Evolutionary conservation across 768 basidiomycete genomes (phyloP).

Genomic region (Steccherinum ochraceum): DNA sequence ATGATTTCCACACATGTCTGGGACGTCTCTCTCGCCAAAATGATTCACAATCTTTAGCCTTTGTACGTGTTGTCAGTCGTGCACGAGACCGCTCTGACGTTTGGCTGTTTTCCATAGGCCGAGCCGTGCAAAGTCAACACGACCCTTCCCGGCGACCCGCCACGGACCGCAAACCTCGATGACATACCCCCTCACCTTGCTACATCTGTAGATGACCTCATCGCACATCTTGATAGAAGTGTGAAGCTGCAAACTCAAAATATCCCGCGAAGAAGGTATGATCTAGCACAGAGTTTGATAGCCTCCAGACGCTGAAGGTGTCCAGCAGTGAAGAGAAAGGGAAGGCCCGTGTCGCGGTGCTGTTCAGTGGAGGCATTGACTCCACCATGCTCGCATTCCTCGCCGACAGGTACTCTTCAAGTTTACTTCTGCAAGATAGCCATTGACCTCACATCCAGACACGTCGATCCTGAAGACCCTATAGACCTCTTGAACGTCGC

Average conservation of each 20-base stretch:
- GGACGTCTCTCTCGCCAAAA: not conserved
- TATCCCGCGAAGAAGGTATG: slow-evolving; percentile 48
- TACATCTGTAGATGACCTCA: slow-evolving; percentile 42
- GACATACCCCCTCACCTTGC: slow-evolving; percentile 37
- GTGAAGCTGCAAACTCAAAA: slow-evolving; percentile 62
- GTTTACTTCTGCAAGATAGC: not conserved
- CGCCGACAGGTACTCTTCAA: slow-evolving; percentile 56
- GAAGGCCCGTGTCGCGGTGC: slow-evolving; percentile 63
- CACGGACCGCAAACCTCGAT: slow-evolving; percentile 30
- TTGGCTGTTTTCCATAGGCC: slow-evolving; percentile 30
- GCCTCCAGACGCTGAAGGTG: too few relatives aligned
- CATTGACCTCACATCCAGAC: slow-evolving; percentile 35
- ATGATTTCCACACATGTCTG: not conserved
- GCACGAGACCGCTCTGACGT: not conserved
- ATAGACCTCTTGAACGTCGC: slow-evolving; percentile 92
- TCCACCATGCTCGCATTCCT: slow-evolving; percentile 79
- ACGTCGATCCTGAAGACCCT: slow-evolving; percentile 68
- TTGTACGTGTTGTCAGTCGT: not conserved
- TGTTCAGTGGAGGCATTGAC: slow-evolving; percentile 97
- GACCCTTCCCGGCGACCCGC: slow-evolving; percentile 36
- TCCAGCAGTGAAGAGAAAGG: slow-evolving; percentile 25
- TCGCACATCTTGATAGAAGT: slow-evolving; percentile 53
- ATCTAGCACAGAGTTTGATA: too few relatives aligned
- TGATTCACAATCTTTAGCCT: not conserved
- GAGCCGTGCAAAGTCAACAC: slow-evolving; percentile 39